Base-by-base conservation (phyloP, 768 basidiomycete genomes). In the Melanogaster broomeanus region DNA sequence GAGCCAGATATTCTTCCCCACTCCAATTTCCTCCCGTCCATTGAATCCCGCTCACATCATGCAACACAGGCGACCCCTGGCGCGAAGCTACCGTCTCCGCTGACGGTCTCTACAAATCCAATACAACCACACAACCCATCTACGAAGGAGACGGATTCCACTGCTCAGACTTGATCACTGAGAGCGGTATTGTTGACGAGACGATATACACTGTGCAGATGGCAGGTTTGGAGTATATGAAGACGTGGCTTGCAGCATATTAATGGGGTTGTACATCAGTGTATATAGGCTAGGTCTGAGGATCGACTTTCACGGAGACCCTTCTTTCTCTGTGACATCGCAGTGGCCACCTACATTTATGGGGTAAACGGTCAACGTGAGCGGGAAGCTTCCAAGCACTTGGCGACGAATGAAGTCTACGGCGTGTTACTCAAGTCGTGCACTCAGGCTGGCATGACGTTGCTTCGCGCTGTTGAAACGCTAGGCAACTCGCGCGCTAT, bases 81-180 rank as follows among this genome's bases (percentile, higher is more conserved):
- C 76, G 80, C 44, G 82, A 84, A 48, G 79, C 82, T 6, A 88
- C 87, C 0, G 73, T 88, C 6, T 88, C 87, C 4, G 80, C 86
- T 0, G 75, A 79, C 21, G 73, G 72, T 12, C 70, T 76, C 18
- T 53, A 66, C 50, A 70, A 78, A 46, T 35, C 62, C 19, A 85
- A 77, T 61, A 85, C 81, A 3, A 48, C 74, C 1, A 63, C 63
- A 1, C 84, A 85, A 58, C 82, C 83, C 0, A 83, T 88, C 47
- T 77, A 72, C 15, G 63, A 80, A 12, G 70, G 81, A 22, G 77
- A 85, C 55, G 87, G 83, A 0, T 89, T 85, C 76, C 87, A 88
- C 58, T 78, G 78, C 61, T 83, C 86, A 16, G 87, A 89, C 59
- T 61, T 90, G 42, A 39, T 69, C 47, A 65, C 70, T 0, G 34